Evolutionary conservation across 345 rosid genomes (phyloP).

Genomic region (Populus euphratica): DNA sequence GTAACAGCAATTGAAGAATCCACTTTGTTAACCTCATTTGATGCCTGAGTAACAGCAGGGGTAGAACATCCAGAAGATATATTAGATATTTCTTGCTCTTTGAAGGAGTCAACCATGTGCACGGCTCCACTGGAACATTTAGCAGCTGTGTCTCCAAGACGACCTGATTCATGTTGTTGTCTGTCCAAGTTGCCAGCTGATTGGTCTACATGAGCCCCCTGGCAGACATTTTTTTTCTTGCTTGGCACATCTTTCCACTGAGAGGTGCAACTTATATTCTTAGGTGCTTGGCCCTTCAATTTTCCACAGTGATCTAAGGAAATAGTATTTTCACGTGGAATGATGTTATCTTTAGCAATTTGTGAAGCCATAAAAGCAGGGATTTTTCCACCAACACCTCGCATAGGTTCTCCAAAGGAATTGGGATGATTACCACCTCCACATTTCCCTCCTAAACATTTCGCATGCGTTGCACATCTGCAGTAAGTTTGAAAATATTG

Average conservation of each 20-base stretch:
- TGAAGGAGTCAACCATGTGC: conserved; percentile 21
- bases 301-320: conserved; percentile 19
- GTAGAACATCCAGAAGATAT: conserved; percentile 45
- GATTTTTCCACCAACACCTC: conserved; percentile 14
- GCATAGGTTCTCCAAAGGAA: conserved; percentile 14
- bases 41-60: conserved; percentile 39
- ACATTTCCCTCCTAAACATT: conserved; percentile 25
- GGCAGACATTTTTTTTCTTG: conserved; percentile 26
- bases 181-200: conserved; percentile 17
- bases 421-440: conserved; percentile 18
- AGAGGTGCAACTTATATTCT: conserved; percentile 17
- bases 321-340: conserved; percentile 18
- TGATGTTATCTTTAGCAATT: conserved; percentile 18
- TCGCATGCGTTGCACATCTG: conserved; percentile 24
- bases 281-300: conserved; percentile 10
- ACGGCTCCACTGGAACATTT: conserved; percentile 18
- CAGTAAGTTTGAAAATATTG: conserved; percentile 23
- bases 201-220: conserved; percentile 5
- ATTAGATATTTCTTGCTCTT: conserved; percentile 39
- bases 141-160: conserved; percentile 22
- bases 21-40: conserved; percentile 30
- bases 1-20: conserved; percentile 29
- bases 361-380: conserved; percentile 21
- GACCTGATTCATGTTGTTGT: conserved; percentile 16
- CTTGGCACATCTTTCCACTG: conserved; percentile 50